Evolutionary conservation across 140 eudicot species (phyloP).

Genomic region (Bidens hawaiensis): DNA sequence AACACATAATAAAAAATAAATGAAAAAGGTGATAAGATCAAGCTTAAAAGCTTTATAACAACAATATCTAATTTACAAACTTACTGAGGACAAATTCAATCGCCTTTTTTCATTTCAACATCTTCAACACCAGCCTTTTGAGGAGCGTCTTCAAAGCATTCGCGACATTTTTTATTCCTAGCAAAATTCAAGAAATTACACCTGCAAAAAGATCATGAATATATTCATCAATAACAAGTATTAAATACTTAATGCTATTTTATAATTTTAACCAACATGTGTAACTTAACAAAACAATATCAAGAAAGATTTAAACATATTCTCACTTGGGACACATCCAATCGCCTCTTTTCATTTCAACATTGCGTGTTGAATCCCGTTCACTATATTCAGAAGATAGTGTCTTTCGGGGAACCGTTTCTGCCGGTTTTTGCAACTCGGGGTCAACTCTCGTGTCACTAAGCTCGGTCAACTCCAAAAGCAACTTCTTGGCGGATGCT

Average conservation of each 20-base stretch:
- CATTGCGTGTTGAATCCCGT: conserved; percentile 24
- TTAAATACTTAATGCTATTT: no score
- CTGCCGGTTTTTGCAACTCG: conserved; percentile 38
- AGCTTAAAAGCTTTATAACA: background rate
- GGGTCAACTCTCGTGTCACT: conserved; percentile 56
- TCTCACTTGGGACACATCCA: conserved; percentile 79
- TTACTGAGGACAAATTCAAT: conserved; percentile 88
- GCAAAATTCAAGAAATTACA: conserved; percentile 69
- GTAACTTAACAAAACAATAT: background rate
- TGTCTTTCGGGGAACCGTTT: conserved; percentile 28
- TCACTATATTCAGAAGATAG: conserved; percentile 12
- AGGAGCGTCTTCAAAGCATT: conserved; percentile 59
- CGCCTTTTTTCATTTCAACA: conserved; percentile 77
- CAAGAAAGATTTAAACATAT: background rate
- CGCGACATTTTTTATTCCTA: conserved; percentile 57
- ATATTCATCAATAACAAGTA: background rate
- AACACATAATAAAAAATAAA: background rate
- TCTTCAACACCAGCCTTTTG: conserved; percentile 23
- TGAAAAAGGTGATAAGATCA: background rate
- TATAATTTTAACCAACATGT: background rate
- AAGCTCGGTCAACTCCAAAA: conserved; percentile 67
- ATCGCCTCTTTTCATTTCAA: conserved; percentile 71
- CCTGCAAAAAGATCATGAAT: conserved; percentile 38
- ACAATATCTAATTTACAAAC: conserved; percentile 20
- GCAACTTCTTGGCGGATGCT: conserved; percentile 63